Conservation (phyloP, 2,329 filamentous ascomycete species). For the Cordyceps tenuipes region DNA sequence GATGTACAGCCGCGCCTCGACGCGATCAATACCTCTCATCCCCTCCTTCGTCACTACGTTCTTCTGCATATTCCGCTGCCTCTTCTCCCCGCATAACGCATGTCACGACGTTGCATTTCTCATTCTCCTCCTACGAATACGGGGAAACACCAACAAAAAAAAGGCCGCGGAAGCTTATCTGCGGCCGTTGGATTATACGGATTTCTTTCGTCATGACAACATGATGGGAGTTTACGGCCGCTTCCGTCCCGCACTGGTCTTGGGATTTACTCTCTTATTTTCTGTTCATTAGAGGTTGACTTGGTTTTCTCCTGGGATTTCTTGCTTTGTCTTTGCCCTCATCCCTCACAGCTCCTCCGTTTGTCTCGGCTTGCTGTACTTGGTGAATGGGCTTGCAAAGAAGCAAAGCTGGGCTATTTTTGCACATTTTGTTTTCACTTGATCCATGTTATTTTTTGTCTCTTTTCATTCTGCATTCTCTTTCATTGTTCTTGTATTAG, state of each 20-base stretch:
- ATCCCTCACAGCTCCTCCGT: background rate
- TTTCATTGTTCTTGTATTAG: slow-evolving; percentile 14
- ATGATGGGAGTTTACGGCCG: slow-evolving; percentile 14
- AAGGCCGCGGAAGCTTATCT: background rate
- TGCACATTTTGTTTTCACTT: too few relatives aligned
- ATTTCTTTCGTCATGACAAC: slow-evolving; percentile 4
- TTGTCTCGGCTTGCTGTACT: background rate
- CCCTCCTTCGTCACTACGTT: background rate
- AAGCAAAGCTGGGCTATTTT: background rate
- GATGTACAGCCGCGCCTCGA: slow-evolving; percentile 35
- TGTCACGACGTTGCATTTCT: background rate
- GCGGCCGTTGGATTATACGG: slow-evolving; percentile 21
- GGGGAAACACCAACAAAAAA: background rate
- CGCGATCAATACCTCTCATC: background rate
- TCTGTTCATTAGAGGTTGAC: background rate
- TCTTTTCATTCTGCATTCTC: background rate
- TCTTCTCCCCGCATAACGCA: background rate
- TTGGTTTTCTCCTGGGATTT: background rate
- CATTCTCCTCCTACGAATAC: background rate
- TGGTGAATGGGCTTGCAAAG: background rate
- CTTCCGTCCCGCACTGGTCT: background rate
- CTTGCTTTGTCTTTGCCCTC: background rate
- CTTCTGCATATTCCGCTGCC: too few relatives aligned
- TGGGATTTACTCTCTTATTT: background rate
- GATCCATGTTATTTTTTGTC: background rate